phyloP scores from a whole-genome alignment of 2,329 filamentous ascomycete genomes.

The Thermochaetoides dissita region DNA sequence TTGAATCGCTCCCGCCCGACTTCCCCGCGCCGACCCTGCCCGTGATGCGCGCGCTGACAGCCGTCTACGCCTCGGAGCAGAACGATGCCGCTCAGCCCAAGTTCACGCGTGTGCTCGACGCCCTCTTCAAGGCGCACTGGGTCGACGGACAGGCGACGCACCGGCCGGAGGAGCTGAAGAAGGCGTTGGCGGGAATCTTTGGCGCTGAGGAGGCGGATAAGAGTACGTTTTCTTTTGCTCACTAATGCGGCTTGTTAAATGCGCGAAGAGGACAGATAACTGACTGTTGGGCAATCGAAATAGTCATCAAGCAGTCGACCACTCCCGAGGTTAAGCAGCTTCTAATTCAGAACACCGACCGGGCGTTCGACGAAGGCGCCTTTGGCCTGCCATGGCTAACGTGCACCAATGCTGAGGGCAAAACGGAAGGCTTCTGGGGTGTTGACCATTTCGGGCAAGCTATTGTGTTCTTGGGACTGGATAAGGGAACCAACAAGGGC shows the following conservation, averaged over 20 bases:
- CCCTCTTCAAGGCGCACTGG: constrained; percentile 22
- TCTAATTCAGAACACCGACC: constrained; percentile 22
- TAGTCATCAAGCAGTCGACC: constrained; percentile 18
- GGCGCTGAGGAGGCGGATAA: constrained; percentile 15
- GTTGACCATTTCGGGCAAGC: constrained; percentile 26
- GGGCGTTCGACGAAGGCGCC: constrained; percentile 22
- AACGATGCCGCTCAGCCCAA: constrained; percentile 9
- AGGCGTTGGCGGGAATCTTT: constrained; percentile 17
- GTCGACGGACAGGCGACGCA: constrained; percentile 18
- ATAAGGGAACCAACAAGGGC: constrained; percentile 13
- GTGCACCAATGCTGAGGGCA: constrained; percentile 20
- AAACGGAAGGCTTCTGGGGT: constrained; percentile 25
- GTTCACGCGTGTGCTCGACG: constrained; percentile 19
- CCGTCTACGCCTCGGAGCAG: constrained; percentile 13
- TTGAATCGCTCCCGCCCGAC: constrained; percentile 17
- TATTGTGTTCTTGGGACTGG: constrained; percentile 21
- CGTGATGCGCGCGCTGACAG: constrained; percentile 23
- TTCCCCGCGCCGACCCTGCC: constrained; percentile 24
- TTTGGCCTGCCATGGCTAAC: constrained; percentile 27
- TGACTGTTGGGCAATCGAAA: neutral
- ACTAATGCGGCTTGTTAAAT: no score
- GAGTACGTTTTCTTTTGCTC: constrained; percentile 9
- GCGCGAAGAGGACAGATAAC: neutral
- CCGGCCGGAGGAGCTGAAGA: constrained; percentile 17
- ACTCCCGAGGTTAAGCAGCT: constrained; percentile 17